Evolutionary conservation across 805 yeast species (phyloP).

Genomic region (Wickerhamiella hasegawae): DNA sequence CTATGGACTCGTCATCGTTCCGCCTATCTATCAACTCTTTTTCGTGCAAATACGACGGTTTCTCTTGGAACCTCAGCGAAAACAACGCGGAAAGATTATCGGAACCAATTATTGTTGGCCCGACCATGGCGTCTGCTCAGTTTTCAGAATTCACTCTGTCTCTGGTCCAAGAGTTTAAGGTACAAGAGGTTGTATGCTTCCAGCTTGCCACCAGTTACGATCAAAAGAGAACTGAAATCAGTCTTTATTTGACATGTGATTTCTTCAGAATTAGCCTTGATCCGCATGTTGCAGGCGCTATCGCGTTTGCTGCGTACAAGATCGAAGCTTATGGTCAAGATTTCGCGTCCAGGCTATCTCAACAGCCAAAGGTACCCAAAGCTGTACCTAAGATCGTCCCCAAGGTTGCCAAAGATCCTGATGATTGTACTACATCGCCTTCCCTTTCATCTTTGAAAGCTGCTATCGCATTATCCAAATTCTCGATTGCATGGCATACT

Average conservation of each 20-base stretch:
- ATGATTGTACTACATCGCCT: too few species aligned
- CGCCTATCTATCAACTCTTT: constrained; percentile 1
- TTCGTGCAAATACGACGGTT: neutral
- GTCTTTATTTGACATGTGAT: constrained; percentile 6
- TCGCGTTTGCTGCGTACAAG: neutral
- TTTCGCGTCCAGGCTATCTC: neutral
- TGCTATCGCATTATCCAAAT: constrained; percentile 24
- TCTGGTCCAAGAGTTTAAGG: neutral
- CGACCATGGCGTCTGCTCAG: neutral
- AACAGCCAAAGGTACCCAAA: too few species aligned
- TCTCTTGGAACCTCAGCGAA: neutral
- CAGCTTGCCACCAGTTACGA: constrained; percentile 4
- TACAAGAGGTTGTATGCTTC: constrained; percentile 1
- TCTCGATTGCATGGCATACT: constrained; percentile 61
- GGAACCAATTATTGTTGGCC: neutral
- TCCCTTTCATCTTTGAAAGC: neutral
- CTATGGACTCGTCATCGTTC: constrained; percentile 3
- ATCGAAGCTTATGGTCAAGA: neutral
- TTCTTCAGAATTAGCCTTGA: constrained; percentile 1
- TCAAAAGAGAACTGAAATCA: neutral
- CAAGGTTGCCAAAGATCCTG: too few species aligned
- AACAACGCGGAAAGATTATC: neutral
- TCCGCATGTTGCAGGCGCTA: constrained; percentile 4
- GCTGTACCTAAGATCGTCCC: too few species aligned
- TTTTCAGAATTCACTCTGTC: constrained; percentile 1